phyloP scores from a whole-genome alignment of 306 rosid genomes.

The Fragaria vesca region DNA sequence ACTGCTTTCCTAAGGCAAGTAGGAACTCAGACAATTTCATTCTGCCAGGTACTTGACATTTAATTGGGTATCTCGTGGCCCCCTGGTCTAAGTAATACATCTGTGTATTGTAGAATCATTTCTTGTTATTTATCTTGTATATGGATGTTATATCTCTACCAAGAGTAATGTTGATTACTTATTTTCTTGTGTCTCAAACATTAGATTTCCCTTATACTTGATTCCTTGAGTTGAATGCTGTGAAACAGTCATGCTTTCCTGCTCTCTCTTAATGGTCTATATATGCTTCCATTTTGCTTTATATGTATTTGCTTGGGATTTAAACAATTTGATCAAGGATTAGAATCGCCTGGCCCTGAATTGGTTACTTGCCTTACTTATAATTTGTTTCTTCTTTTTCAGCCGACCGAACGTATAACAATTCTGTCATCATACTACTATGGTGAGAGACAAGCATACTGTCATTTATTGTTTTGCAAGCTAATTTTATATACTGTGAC shows the following conservation, averaged over 20 bases:
- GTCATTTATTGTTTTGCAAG: neutral
- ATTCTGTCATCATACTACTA: constrained; percentile 86
- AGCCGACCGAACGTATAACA: constrained; percentile 84
- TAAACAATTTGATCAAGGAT: constrained; percentile 4
- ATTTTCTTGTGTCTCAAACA: neutral
- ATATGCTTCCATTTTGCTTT: constrained; percentile 1
- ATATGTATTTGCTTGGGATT: neutral
- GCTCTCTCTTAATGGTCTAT: neutral
- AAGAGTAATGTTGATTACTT: neutral
- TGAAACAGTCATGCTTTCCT: constrained; percentile 5
- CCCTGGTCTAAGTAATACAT: neutral
- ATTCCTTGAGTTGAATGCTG: neutral
- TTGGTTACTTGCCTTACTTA: neutral
- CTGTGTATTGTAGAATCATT: neutral
- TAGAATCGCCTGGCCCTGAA: constrained; percentile 13
- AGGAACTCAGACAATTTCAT: neutral
- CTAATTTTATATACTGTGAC: neutral
- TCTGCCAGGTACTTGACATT: neutral
- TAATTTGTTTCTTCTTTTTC: constrained; percentile 29
- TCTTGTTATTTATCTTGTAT: neutral
- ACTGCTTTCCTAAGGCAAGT: neutral
- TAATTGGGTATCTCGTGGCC: neutral
- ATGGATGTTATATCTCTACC: neutral
- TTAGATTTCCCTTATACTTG: neutral
- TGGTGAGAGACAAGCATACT: constrained; percentile 52